These are phyloP conservation scores for Botrytis porri DNA, from an alignment of 2,329 filamentous ascomycete genomes.

Conservation along the genomic window DNA sequence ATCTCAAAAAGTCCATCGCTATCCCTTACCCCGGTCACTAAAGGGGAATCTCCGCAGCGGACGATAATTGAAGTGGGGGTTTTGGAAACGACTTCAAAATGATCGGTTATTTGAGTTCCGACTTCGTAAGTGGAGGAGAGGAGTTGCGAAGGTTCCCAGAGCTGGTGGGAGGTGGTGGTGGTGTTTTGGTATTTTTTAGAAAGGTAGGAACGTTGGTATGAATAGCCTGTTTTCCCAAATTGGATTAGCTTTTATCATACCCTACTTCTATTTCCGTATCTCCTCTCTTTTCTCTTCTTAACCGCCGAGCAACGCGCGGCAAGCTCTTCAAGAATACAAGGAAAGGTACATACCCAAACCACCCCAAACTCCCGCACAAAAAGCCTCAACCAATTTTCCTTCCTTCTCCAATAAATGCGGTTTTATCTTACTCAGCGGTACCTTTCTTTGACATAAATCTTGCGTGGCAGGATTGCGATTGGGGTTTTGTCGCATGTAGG, in stretches of 20 bases:
- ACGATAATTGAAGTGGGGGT: slow-evolving; percentile 58
- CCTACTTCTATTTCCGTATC: neutral
- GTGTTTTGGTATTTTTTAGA: slow-evolving; percentile 55
- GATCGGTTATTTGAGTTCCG: slow-evolving; percentile 64
- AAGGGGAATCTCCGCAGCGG: slow-evolving; percentile 64
- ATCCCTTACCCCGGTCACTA: slow-evolving; percentile 52
- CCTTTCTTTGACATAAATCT: slow-evolving; percentile 61
- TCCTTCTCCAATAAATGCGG: slow-evolving; percentile 65
- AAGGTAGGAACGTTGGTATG: slow-evolving; percentile 56
- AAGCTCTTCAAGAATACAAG: neutral
- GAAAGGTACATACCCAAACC: slow-evolving; percentile 47
- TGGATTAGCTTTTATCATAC: slow-evolving; percentile 10
- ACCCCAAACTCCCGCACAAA: slow-evolving; percentile 35
- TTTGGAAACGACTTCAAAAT: slow-evolving; percentile 69
- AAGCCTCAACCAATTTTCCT: slow-evolving; percentile 51
- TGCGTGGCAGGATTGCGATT: slow-evolving; percentile 59
- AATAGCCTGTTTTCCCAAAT: slow-evolving; percentile 41
- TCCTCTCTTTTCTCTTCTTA: neutral
- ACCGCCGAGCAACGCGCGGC: neutral
- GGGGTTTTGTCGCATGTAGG: slow-evolving; percentile 60
- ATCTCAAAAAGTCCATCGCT: slow-evolving; percentile 68
- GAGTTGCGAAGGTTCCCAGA: slow-evolving; percentile 59
- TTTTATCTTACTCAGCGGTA: slow-evolving; percentile 61
- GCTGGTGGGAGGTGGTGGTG: slow-evolving; percentile 54
- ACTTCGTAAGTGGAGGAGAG: slow-evolving; percentile 55